Conservation (phyloP, 345 rosid genomes). For the Schrenkiella parvula region DNA sequence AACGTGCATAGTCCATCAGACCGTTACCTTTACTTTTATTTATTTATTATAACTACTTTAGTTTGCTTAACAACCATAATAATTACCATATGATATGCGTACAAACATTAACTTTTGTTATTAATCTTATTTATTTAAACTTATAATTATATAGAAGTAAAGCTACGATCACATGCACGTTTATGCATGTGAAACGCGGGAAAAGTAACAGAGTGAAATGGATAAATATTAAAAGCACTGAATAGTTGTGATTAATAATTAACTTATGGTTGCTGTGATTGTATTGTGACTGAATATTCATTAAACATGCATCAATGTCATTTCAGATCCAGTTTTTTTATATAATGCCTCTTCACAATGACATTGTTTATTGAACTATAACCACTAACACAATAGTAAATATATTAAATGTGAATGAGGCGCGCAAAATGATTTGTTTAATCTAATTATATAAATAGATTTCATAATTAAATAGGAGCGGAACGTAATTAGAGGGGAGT, state of each 20-base stretch:
- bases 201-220: slow-evolving; percentile 6
- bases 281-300: slow-evolving; percentile 10
- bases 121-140: neutral
- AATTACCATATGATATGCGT: slow-evolving; percentile 37
- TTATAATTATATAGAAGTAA: slow-evolving; percentile 12
- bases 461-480: neutral
- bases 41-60: slow-evolving; percentile 21
- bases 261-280: slow-evolving; percentile 2
- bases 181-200: slow-evolving; percentile 31
- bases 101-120: slow-evolving; percentile 27
- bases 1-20: slow-evolving; percentile 38
- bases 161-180: slow-evolving; percentile 39
- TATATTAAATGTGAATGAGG: neutral
- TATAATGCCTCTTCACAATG: neutral
- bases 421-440: neutral
- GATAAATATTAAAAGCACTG: neutral
- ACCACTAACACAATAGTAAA: neutral
- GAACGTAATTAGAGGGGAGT: slow-evolving; percentile 18
- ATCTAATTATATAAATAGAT: neutral
- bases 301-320: slow-evolving; percentile 1
- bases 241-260: neutral
- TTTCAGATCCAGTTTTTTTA: neutral
- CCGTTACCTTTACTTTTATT: slow-evolving; percentile 29
- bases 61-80: slow-evolving; percentile 32
- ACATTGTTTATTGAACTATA: neutral